phyloP scores from a whole-genome alignment of 805 yeast genomes.

The Dipodascus albidus region DNA sequence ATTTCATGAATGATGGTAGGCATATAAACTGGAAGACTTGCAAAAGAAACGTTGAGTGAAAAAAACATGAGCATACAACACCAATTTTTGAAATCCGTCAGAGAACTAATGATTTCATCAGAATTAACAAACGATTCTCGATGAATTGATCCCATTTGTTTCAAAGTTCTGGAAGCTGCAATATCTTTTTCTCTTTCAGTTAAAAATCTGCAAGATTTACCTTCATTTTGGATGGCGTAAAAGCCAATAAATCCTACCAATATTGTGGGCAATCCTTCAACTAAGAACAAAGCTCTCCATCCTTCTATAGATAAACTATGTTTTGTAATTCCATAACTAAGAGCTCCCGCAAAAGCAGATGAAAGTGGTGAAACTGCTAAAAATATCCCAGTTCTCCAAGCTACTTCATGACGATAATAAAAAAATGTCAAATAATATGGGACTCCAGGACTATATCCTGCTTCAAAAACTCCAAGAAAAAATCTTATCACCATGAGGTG shows the following conservation, averaged over 20 bases:
- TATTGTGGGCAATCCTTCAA: slow-evolving; percentile 33
- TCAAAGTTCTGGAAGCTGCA: slow-evolving; percentile 11
- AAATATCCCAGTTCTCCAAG: slow-evolving; percentile 29
- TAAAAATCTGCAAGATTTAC: slow-evolving; percentile 39
- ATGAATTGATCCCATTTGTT: slow-evolving; percentile 6
- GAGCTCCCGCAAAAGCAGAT: slow-evolving; percentile 32
- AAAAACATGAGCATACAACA: slow-evolving; percentile 12
- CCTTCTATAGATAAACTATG: slow-evolving; percentile 29
- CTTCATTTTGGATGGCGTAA: slow-evolving; percentile 23
- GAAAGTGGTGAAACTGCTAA: slow-evolving; percentile 29
- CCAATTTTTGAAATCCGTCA: slow-evolving; percentile 6
- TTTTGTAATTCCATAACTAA: slow-evolving; percentile 30
- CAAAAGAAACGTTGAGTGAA: slow-evolving; percentile 18
- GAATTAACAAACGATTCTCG: slow-evolving; percentile 1
- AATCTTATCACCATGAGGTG: slow-evolving; percentile 37
- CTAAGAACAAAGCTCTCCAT: slow-evolving; percentile 36
- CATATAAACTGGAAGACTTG: slow-evolving; percentile 36
- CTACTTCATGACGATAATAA: slow-evolving; percentile 29
- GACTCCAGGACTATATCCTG: slow-evolving; percentile 34
- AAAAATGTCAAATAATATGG: slow-evolving; percentile 29
- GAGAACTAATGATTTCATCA: neutral
- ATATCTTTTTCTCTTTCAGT: slow-evolving; percentile 26
- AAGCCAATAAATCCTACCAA: slow-evolving; percentile 28
- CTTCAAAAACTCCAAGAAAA: slow-evolving; percentile 32
- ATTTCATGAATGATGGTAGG: slow-evolving; percentile 35